Evolutionary conservation across 1,139 yeast genomes (phyloP), one percentile per base, ranked within the genome.

Genomic region (Protomyces lactucae-debilis): DNA sequence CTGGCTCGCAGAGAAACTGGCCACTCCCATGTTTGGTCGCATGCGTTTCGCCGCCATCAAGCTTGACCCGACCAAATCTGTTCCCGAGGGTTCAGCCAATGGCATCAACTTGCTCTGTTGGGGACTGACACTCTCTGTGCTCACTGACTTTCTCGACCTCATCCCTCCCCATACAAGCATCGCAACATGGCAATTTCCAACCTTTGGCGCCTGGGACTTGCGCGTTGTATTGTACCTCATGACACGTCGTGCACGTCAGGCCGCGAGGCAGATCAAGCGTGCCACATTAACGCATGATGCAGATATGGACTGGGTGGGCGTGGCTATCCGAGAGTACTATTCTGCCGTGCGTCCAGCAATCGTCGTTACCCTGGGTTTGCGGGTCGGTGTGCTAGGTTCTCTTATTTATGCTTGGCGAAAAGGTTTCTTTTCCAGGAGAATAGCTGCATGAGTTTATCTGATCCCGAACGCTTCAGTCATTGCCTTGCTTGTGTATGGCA

Each of bases 121-220:
- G 79, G 79, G 79, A 1, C 71, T 77, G 14, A 76, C 79, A 3
- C 69, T 72, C 39, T 76, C 75, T 6, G 71, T 76, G 21, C 61
- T 77, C 36, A 69, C 71, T 12, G 79, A 77, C 57, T 65, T 76
- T 8, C 67, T 76, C 23, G 75, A 74, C 32, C 54, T 66, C n/a
- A 8, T 67, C 2, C 61, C 61, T 9, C 43, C 25, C n/a, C 35
- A 16, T 14, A 35, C 36, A 16, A 32, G 23, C 51, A 16, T 36
- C 8, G 16, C 8, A 14, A n/a, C 9, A 12, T 57, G 61, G 61
- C 23, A 10, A 16, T 57, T 57, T 40, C 61, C 61, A 25, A 57
- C 61, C 4, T 57, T 57, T 35, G 45, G 55, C 8, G 56, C 61
- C 10, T 32, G 39, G 32, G 61, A 57, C 40, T 25, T 57, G 39